Evolutionary conservation across 352 stramenopile genomes (phyloP), one percentile per base, ranked within the genome.

Genomic region (Pythium rishiriense): DNA sequence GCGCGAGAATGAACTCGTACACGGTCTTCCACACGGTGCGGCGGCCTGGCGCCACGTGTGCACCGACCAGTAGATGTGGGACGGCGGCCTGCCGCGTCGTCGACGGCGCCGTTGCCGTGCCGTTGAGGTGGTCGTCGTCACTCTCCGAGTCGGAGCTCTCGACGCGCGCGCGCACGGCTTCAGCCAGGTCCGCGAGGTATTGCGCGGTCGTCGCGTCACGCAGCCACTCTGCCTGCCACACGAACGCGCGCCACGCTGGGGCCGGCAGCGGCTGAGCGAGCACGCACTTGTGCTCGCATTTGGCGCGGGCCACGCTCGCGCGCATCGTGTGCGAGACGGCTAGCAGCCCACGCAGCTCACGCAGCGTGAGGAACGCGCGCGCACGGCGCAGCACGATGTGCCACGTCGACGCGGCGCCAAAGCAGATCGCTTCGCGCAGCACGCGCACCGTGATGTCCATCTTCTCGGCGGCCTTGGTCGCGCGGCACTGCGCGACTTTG

Each of bases 401-500:
- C 73, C 73, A 81, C 25, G 58, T 71, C 19, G 52, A 55, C 1
- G 50, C 29, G 2, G 51, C 43, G 7, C 60, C 56, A 61, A 75
- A 74, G 57, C 58, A 75, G 35, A 77, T 70, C 39, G 76, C 76
- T 11, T 83, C 73, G 17, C 75, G 73, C 10, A 90, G 58, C 31
- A 84, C 70, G 15, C 67, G 53, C 24, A 91, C 70, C 19, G 76
- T 81, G 19, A 73, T 63, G 43, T 90, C 78, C 70, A 93, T 85
- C 21, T 78, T 80, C 50, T 87, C 77, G 19, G 83, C 53, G 15
- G 75, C 75, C 12, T 76, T 75, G 21, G 86, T 79, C 5, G 80
- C 62, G 2, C 84, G 79, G 35, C 69, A 79, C 61, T 93, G 80
- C 3, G 81, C 76, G 49, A 81, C 74, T 35, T 88, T 88, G 33